Base-by-base conservation (phyloP, 345 rosid species). In the Mangifera indica region DNA sequence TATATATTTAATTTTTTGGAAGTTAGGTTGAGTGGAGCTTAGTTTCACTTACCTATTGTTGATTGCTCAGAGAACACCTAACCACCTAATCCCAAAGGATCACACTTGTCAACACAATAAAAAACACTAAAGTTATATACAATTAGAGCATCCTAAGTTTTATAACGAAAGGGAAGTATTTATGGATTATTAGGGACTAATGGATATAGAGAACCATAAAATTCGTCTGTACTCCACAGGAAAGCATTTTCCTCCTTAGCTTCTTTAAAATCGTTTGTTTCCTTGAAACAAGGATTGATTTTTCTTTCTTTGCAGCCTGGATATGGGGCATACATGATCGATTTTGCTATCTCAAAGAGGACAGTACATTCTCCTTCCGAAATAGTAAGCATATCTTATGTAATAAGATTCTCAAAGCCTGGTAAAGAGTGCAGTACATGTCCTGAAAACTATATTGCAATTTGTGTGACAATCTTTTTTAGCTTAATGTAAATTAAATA, bases 271-370 rank as follows among this genome's bases (percentile, higher is more conserved):
- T 49, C n/a, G 7, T 49, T 49, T 49, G 15, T 15, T 49, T 49
- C 5, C 69, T 48, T 10, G 44, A 65, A 63, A 13, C 48, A 13
- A 9, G 3, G 29, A 18, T 67, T 54, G 40, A 49, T n/a, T 24
- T 64, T 66, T 69, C 34, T 72, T 67, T n/a, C 61, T 14, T 78
- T 78, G 72, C 74, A 91, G 98, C 84, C 93, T 85, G 98, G 98
- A 70, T 93, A 75, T 75, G 86, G 82, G 51, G 86, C 88, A 62
- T 55, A 73, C 57, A 72, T 85, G 53, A 60, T 62, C 75, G 98
- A 91, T 80, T 91, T 93, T 76, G 85, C 80, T 74, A 82, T 93
- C 69, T 74, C 86, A 42, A 93, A 89, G 87, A 80, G 57, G 13
- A 72, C 74, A 53, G 60, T 71, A 45, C 86, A 82, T 77, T 71